Base-by-base conservation (phyloP, 2,329 filamentous ascomycete species). In the Cladophialophora psammophila region DNA sequence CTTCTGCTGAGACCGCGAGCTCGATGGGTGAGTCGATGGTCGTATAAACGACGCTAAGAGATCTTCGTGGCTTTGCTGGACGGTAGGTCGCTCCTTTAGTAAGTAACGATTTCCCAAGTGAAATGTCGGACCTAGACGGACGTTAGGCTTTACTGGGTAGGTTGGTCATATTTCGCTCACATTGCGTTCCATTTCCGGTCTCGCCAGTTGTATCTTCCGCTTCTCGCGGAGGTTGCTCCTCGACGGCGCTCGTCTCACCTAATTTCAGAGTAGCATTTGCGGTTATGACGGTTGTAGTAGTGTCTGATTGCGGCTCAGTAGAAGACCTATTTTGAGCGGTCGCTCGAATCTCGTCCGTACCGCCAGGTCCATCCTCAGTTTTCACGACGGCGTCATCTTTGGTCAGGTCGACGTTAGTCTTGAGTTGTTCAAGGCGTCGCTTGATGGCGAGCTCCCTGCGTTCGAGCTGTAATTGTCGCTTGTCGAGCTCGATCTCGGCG, bases 401-500 rank as follows among this genome's bases (percentile, higher is more conserved):
- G 2, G 32, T 35, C 15, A 26, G 31, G 18, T 55, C 32, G 53
- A 36, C n/a, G 5, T 5, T 18, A 12, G 7, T n/a, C 32, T 55
- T 26, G 31, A 55, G 53, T 7, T 20, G 35, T 20, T 55, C 18
- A 8, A 55, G 31, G 8, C 53, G 53, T 35, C 35, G 31, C 31
- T 55, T 55, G 32, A 55, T 9, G 6, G 5, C 15, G 1, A 55
- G 53, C n/a, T 55, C 53, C 53, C 35, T n/a, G 48, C 38, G 57
- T 9, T 60, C 57, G 15, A 60, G 57, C 34, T 34, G 13, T 45
- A 60, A 13, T 18, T 50, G 57, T 13, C 57, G 38, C 20, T 60
- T 36, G 20, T 60, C 45, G 7, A 60, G 10, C 31, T 36, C 57
- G 18, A 60, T 34, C 40, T 60, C 57, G 6, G 40, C 57, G 13